Evolutionary conservation across 139 green algal species (phyloP).

Genomic region (Marvania coccoides): DNA sequence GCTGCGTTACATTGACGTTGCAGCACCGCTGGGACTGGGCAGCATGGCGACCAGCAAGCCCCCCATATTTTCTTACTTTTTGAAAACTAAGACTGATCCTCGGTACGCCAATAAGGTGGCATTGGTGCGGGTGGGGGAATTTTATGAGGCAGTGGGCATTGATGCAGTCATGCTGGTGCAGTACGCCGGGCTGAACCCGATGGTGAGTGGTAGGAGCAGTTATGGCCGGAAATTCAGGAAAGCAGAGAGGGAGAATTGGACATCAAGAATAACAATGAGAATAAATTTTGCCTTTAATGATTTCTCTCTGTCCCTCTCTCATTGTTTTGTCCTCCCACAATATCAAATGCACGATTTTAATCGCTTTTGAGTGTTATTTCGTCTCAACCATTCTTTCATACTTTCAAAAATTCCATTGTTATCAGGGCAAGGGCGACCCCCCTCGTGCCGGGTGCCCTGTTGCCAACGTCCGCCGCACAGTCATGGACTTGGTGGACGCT

Average conservation of each 20-base stretch:
- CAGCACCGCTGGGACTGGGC: neutral
- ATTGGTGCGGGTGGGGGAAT: constrained; percentile 64
- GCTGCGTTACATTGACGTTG: constrained; percentile 23
- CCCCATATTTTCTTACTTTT: constrained; percentile 22
- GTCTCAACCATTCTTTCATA: too few relatives aligned
- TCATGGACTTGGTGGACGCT: constrained; percentile 47
- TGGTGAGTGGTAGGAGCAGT: constrained; percentile 28
- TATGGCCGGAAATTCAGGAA: neutral
- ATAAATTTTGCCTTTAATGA: too few relatives aligned
- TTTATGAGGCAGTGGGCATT: constrained; percentile 78
- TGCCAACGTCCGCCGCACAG: constrained; percentile 49
- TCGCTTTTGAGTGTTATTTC: too few relatives aligned
- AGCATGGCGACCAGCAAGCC: neutral
- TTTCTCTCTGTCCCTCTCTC: too few relatives aligned
- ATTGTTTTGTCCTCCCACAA: too few relatives aligned
- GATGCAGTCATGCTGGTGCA: constrained; percentile 82
- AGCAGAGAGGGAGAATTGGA: too few relatives aligned
- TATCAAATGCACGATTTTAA: too few relatives aligned
- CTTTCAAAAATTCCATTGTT: too few relatives aligned
- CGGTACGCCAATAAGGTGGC: constrained; percentile 37
- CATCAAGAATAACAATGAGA: too few relatives aligned
- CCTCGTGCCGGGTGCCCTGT: constrained; percentile 70
- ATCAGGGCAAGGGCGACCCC: constrained; percentile 3
- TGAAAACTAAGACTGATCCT: constrained; percentile 16
- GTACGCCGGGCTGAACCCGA: constrained; percentile 71